These are phyloP conservation scores for Pseudopithomyces maydicus DNA, from an alignment of 2,329 filamentous ascomycete species.

Conservation along the genomic window DNA sequence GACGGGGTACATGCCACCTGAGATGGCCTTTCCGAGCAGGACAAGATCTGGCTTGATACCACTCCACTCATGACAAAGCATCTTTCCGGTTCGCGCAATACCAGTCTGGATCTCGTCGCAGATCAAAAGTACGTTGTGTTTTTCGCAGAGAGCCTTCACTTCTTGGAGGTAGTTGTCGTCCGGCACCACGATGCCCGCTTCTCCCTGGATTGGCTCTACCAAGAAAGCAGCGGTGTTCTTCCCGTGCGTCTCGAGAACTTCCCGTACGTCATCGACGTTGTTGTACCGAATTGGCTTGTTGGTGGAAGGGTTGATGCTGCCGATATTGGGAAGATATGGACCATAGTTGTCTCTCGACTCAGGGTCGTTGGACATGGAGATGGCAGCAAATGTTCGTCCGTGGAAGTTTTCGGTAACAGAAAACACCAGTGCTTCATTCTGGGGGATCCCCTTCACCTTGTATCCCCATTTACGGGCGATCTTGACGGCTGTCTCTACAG, in stretches of 20 bases:
- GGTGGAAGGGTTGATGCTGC: slow-evolving; percentile 75
- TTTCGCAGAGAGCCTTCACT: slow-evolving; percentile 84
- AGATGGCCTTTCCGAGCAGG: slow-evolving; percentile 95
- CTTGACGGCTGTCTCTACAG: slow-evolving; percentile 95
- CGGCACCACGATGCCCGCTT: slow-evolving; percentile 95
- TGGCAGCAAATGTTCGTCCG: slow-evolving; percentile 93
- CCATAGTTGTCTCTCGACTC: slow-evolving; percentile 98
- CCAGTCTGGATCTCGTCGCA: slow-evolving; percentile 99
- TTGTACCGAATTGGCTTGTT: slow-evolving; percentile 83
- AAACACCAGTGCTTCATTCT: slow-evolving; percentile 83
- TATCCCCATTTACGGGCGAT: slow-evolving; percentile 97
- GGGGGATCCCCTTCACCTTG: slow-evolving; percentile 88
- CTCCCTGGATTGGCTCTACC: slow-evolving; percentile 95
- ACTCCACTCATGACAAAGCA: slow-evolving; percentile 94
- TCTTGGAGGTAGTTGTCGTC: slow-evolving; percentile 84
- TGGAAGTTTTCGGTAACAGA: slow-evolving; percentile 93
- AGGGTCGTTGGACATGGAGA: slow-evolving; percentile 92
- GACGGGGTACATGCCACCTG: slow-evolving; percentile 98
- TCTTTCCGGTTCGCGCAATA: slow-evolving; percentile 90
- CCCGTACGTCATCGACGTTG: slow-evolving; percentile 79
- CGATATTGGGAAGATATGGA: slow-evolving; percentile 89
- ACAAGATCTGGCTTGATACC: slow-evolving; percentile 95
- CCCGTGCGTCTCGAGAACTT: slow-evolving; percentile 78
- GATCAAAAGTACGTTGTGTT: slow-evolving; percentile 94
- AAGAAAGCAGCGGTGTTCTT: slow-evolving; percentile 89